Evolutionary conservation across 2,329 filamentous ascomycete genomes (phyloP), one percentile per base, ranked within the genome.

Genomic region (Aspergillus pseudonomiae): DNA sequence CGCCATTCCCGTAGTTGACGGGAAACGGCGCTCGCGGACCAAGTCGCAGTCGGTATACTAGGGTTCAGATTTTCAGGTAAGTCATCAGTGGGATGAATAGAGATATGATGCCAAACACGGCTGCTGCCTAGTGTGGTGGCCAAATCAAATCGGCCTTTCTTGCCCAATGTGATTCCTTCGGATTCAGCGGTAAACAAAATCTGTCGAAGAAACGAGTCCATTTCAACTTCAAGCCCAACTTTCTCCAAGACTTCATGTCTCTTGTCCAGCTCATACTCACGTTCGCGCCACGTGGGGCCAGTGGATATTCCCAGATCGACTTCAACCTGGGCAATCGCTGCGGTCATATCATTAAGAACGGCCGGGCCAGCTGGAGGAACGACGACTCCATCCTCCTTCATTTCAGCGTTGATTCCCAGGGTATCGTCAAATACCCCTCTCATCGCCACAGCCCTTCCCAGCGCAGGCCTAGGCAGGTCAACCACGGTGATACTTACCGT

Each of bases 321-420:
- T 57, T 89, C 92, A 45, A 89, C 91, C 56, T 92, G 89, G 0
- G 88, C 80, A 6, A 97, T 87, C 1, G 94, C 93, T 62, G 89
- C 89, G 72, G 91, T 88, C 91, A 97, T 96, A 75, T 97, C 94
- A 43, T 91, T 89, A 16, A 94, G 76, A 11, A 98, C 90, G 0
- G 94, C 96, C 63, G 89, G 90, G n/a, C 91, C 91, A 1, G 88
- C 88, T 0, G 89, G 71, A 1, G 85, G 80, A 2, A 96, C 85
- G n/a, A 91, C 86, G 0, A 99, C 86, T 11, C 95, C 95, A 69
- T 99, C 95, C 66, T 94, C 90, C 73, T 94, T 96, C 94, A 99
- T 98, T 81, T 99, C 95, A 0, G 91, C 86, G 71, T 98, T 98
- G 80, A 99, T 97, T 58, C 95, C 95, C 24, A 90, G 83, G n/a